Conservation (phyloP, 768 basidiomycete species). For the Chlorophyllum brunneum region DNA sequence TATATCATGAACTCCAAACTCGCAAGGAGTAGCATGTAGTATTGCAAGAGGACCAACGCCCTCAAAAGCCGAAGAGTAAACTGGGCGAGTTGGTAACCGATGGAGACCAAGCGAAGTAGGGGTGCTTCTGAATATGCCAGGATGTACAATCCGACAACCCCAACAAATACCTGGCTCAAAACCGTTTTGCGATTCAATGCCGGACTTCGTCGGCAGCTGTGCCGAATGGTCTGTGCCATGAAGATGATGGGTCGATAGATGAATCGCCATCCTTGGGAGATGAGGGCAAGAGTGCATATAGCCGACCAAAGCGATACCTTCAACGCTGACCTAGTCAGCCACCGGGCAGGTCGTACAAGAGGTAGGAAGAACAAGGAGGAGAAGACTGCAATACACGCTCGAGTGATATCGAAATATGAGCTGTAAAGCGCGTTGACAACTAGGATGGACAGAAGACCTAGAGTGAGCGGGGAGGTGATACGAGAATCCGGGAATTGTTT, state of each 20-base stretch:
- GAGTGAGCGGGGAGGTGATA: not conserved
- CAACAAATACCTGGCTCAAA: too few relatives aligned
- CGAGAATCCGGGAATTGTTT: not conserved
- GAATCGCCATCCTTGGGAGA: not conserved
- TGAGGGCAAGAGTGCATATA: not conserved
- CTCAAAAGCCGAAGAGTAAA: not conserved
- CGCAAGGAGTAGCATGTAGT: not conserved
- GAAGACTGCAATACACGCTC: not conserved
- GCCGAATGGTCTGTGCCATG: too few relatives aligned
- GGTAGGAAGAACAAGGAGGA: constrained; percentile 2
- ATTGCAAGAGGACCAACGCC: not conserved
- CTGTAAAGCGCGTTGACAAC: not conserved
- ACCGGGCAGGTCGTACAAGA: not conserved
- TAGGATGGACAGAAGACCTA: not conserved
- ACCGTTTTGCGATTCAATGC: too few relatives aligned
- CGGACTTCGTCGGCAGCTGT: too few relatives aligned
- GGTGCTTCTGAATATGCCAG: not conserved
- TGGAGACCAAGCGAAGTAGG: not conserved
- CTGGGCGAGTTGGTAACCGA: not conserved
- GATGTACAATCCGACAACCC: too few relatives aligned
- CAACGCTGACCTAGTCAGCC: not conserved
- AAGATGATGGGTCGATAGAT: too few relatives aligned
- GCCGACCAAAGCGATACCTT: not conserved
- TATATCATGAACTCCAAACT: constrained; percentile 8
- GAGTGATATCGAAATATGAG: not conserved